Conservation (phyloP, 164 flowering plant genomes). For the Vitis amurensis region DNA sequence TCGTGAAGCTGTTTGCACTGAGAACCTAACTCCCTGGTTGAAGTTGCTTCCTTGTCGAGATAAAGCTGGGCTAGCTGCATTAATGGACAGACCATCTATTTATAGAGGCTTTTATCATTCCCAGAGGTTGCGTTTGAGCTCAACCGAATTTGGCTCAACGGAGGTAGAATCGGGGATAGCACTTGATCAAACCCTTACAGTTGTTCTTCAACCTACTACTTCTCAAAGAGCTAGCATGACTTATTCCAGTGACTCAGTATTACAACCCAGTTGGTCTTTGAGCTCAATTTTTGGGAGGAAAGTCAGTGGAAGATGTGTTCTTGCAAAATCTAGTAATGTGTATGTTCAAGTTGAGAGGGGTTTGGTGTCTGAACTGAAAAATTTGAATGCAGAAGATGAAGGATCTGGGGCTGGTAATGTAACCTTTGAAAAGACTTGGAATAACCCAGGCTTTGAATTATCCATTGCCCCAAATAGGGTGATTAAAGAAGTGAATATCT, state of each 20-base stretch:
- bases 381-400: slow-evolving; percentile 21
- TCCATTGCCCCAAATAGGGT: slow-evolving; percentile 56
- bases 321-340: slow-evolving; percentile 77
- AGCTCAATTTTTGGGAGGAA: slow-evolving; percentile 79
- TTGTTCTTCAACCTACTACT: slow-evolving; percentile 75
- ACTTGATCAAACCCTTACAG: slow-evolving; percentile 84
- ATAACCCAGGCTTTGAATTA: slow-evolving; percentile 49
- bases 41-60: slow-evolving; percentile 98
- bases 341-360: slow-evolving; percentile 69
- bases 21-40: slow-evolving; percentile 97
- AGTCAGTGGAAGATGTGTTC: slow-evolving; percentile 59
- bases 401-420: slow-evolving; percentile 11
- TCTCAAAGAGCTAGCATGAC: slow-evolving; percentile 16
- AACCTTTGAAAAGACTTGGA: slow-evolving; percentile 27
- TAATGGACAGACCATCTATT: slow-evolving; percentile 88
- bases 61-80: slow-evolving; percentile 84
- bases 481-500: slow-evolving; percentile 39
- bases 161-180: slow-evolving; percentile 45
- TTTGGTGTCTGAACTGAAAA: slow-evolving; percentile 41
- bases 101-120: slow-evolving; percentile 93
- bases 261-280: slow-evolving; percentile 84
- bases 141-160: slow-evolving; percentile 41
- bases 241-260: slow-evolving; percentile 24
- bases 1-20: slow-evolving; percentile 98
- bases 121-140: slow-evolving; percentile 66